Evolutionary conservation across 352 stramenopile genomes (phyloP).

Genomic region (Pythium phragmitis): DNA sequence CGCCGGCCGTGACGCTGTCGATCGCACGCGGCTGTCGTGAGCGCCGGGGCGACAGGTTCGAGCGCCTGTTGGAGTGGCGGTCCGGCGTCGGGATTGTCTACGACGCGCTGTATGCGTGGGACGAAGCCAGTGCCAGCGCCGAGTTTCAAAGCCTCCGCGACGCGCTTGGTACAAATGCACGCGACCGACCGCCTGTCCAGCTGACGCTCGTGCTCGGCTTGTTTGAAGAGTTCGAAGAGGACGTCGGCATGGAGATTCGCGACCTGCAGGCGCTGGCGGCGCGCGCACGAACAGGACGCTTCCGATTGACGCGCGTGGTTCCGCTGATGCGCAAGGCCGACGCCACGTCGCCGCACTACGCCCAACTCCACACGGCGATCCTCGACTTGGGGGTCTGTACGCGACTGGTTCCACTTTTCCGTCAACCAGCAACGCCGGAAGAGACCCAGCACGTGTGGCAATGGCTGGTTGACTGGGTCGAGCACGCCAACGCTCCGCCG

Average conservation of each 20-base stretch:
- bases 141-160: not conserved
- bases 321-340: not conserved
- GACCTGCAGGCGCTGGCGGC: slow-evolving; percentile 10
- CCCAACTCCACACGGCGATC: slow-evolving; percentile 1
- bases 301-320: not conserved
- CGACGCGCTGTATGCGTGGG: slow-evolving; percentile 14
- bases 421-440: not conserved
- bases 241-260: not conserved
- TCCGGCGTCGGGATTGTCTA: slow-evolving; percentile 8
- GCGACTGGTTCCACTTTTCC: not conserved
- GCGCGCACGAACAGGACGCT: not conserved
- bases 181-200: not conserved
- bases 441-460: slow-evolving; percentile 3
- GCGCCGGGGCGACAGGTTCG: not conserved
- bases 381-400: slow-evolving; percentile 1
- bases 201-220: slow-evolving; percentile 15
- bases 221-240: not conserved
- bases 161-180: not conserved
- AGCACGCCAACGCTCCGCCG: not conserved
- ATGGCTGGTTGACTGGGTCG: slow-evolving; percentile 16
- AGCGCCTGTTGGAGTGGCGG: not conserved
- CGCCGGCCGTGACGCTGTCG: slow-evolving; percentile 1
- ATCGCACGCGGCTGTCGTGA: not conserved
- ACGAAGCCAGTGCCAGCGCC: not conserved
- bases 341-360: not conserved